Evolutionary conservation across 345 rosid genomes (phyloP).

Genomic region (Arabidopsis arenosa): DNA sequence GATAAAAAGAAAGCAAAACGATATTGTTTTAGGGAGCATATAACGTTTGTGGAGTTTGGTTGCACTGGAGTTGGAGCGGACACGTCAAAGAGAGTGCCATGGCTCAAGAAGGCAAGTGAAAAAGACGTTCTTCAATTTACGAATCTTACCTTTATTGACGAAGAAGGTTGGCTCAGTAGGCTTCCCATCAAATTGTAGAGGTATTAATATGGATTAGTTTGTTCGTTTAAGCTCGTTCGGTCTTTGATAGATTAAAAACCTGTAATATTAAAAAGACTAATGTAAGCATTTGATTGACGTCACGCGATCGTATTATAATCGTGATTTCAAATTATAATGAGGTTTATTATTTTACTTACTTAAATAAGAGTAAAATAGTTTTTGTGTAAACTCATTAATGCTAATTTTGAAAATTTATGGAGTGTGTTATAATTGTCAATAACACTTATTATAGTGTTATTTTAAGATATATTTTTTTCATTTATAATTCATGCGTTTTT

Average conservation of each 20-base stretch:
- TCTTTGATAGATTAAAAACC: background rate
- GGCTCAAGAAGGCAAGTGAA: conserved; percentile 14
- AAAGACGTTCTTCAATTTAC: background rate
- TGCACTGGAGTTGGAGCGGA: conserved; percentile 29
- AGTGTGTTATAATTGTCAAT: no score
- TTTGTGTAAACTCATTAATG: no score
- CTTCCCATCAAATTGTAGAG: conserved; percentile 15
- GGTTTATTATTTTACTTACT: no score
- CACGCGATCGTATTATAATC: no score
- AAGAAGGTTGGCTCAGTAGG: conserved; percentile 26
- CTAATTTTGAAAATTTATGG: no score
- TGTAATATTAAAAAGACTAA: no score
- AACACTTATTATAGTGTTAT: no score
- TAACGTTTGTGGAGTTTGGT: conserved; percentile 21
- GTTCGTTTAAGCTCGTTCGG: background rate
- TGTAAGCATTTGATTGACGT: no score
- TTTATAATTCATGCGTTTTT: no score
- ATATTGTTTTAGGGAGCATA: background rate
- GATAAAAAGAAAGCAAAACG: background rate
- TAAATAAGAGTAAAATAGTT: no score
- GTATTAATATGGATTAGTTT: background rate
- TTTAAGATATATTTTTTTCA: no score
- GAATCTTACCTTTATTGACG: background rate
- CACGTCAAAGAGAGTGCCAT: conserved; percentile 29
- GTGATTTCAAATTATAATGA: no score